phyloP scores from a whole-genome alignment of 1,284 basidiomycete genomes.

The Phylloboletellus chloephorus region DNA sequence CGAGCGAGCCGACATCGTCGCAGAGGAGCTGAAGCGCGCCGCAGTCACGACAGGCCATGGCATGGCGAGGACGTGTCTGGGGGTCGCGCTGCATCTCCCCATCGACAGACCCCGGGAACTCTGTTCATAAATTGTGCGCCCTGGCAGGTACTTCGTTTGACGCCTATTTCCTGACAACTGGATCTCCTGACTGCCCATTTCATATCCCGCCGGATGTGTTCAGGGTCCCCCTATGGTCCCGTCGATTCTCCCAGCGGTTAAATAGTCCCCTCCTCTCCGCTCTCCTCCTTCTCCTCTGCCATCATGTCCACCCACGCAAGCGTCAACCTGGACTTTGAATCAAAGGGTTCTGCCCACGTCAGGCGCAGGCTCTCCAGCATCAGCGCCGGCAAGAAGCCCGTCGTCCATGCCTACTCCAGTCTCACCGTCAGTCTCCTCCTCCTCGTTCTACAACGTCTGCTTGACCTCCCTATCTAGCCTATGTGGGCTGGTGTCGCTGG shows the following conservation, averaged over 20 bases:
- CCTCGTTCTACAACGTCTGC: constrained; percentile 17
- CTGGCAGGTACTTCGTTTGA: constrained; percentile 10
- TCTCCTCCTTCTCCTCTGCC: constrained; percentile 20
- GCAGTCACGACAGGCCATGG: constrained; percentile 46
- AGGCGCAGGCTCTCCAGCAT: constrained; percentile 63
- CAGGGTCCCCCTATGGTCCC: constrained; percentile 24
- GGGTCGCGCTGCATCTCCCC: background rate
- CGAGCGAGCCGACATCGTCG: constrained; percentile 51
- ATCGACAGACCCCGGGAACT: constrained; percentile 24
- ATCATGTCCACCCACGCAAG: constrained; percentile 39
- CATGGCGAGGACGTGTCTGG: constrained; percentile 2
- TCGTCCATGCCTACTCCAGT: constrained; percentile 51
- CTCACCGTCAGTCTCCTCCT: constrained; percentile 50
- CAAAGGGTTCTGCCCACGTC: constrained; percentile 54
- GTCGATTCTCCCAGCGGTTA: too few species aligned
- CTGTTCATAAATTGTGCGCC: constrained; percentile 13
- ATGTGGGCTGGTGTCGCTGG: constrained; percentile 82
- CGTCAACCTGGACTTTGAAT: constrained; percentile 47
- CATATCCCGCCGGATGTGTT: constrained; percentile 18
- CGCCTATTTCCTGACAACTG: constrained; percentile 6
- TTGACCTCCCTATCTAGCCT: constrained; percentile 43
- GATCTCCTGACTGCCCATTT: constrained; percentile 7
- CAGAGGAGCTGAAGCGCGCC: constrained; percentile 48
- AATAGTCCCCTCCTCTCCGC: constrained; percentile 18
- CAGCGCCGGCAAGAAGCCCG: constrained; percentile 42